Evolutionary conservation across 768 basidiomycete genomes (phyloP).

Genomic region (Rhizopogon rudus): DNA sequence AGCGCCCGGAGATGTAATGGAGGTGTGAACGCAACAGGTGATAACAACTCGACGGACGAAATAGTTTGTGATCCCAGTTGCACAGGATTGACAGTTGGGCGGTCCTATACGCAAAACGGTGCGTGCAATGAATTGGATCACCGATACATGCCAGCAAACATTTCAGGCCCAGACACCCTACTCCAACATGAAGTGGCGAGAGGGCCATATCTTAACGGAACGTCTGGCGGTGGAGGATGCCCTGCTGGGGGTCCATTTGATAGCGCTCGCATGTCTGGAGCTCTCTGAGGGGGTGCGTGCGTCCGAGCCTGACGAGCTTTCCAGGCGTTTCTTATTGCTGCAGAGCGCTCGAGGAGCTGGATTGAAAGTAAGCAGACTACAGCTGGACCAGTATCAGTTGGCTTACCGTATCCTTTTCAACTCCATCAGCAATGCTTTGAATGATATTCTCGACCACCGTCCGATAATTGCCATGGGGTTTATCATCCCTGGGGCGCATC

Average conservation of each 20-base stretch:
- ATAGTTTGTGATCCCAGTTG: neutral
- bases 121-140: constrained; percentile 27
- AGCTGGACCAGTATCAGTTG: constrained; percentile 4
- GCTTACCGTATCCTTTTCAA: constrained; percentile 80
- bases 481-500: constrained; percentile 94
- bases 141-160: constrained; percentile 63
- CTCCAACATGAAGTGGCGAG: constrained; percentile 63
- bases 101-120: neutral
- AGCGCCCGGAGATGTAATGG: neutral
- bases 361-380: constrained; percentile 14
- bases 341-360: constrained; percentile 65
- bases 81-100: neutral
- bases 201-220: constrained; percentile 51
- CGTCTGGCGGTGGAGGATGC: constrained; percentile 14
- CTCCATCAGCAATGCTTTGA: constrained; percentile 88
- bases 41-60: neutral
- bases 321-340: constrained; percentile 67
- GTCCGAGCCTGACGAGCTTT: constrained; percentile 54
- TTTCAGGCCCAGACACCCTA: constrained; percentile 63
- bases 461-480: constrained; percentile 86
- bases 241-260: constrained; percentile 20
- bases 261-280: neutral
- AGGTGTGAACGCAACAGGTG: neutral
- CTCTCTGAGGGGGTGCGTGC: constrained; percentile 15
- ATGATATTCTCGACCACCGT: constrained; percentile 85